Evolutionary conservation across 148 eudicot genomes (phyloP), one percentile per base, ranked within the genome.

Genomic region (Mesembryanthemum crystallinum): DNA sequence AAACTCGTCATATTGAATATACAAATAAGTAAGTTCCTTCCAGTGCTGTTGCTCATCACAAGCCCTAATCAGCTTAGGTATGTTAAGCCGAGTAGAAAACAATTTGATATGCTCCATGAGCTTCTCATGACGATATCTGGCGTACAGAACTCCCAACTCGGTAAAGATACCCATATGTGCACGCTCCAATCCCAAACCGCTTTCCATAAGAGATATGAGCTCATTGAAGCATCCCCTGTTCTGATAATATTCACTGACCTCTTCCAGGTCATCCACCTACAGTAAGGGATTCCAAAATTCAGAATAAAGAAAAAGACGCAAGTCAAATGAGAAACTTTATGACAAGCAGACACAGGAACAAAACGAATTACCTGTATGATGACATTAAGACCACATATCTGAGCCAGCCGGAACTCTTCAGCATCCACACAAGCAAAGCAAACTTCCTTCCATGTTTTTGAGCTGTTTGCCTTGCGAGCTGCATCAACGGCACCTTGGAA

Each of bases 401-500:
- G 98, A 79, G 98, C 98, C 88, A 94, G 82, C 43, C 98, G 98
- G 84, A 94, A 94, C 86, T 94, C 98, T 80, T 91, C 98, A 29
- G 95, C 97, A 87, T 93, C 96, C 73, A 93, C 97, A 89, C 98
- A 93, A 78, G 98, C 97, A 87, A 93, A 93, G 80, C 98, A 93
- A 55, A 93, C 98, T 82, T 93, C 97, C 81, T 94, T 94, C 98
- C 98, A 94, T 64, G 98, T 94, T 81, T 94, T 94, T 37, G 98
- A 82, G 72, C 98, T 94, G 78, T 94, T 94, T 52, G 98, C 98
- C 82, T 94, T 94, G 59, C 97, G 83, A 68, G 98, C 98, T 25
- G 98, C 98, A 86, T 94, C 98, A 79, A 94, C 98, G 69, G 98
- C 98, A 29, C 97, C 98, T 88, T 94, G 98, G 78, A 87, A 94